Evolutionary conservation across 2,329 filamentous ascomycete species (phyloP).

Genomic region (Botrytis squamosa): DNA sequence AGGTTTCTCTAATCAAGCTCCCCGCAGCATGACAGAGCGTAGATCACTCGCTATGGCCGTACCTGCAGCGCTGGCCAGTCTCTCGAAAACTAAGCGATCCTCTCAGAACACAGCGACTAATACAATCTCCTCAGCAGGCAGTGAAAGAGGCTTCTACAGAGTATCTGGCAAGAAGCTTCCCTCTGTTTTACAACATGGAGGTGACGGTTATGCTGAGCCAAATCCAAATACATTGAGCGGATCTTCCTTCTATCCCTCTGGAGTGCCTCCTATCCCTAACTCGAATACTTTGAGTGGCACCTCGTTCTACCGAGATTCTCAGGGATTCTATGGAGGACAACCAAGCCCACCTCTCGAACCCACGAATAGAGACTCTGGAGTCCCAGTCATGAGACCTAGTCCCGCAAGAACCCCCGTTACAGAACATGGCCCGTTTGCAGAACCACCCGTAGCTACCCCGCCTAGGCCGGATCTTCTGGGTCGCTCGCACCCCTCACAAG

Average conservation of each 20-base stretch:
- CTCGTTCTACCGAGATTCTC: conserved; percentile 55
- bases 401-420: conserved; percentile 62
- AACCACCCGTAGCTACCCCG: conserved; percentile 27
- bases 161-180: conserved; percentile 65
- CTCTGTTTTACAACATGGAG: conserved; percentile 60
- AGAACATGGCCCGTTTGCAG: conserved; percentile 48
- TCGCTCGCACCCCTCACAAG: conserved; percentile 45
- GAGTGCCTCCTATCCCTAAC: conserved; percentile 22
- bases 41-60: conserved; percentile 48
- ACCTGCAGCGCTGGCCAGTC: conserved; percentile 49
- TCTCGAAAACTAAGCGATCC: conserved; percentile 41
- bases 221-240: conserved; percentile 46
- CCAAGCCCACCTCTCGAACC: conserved; percentile 39
- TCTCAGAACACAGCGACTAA: conserved; percentile 38
- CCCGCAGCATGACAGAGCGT: conserved; percentile 48
- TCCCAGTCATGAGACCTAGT: conserved; percentile 62
- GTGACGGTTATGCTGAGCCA: conserved; percentile 56
- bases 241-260: conserved; percentile 48
- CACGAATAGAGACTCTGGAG: conserved; percentile 48
- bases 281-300: conserved; percentile 47
- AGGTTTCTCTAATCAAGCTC: conserved; percentile 28
- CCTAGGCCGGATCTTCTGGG: conserved; percentile 40
- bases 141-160: conserved; percentile 61
- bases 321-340: conserved; percentile 43
- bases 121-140: conserved; percentile 40